Evolutionary conservation across 176 grass and related monocot genomes (phyloP).

Genomic region (Microstegium vimineum): DNA sequence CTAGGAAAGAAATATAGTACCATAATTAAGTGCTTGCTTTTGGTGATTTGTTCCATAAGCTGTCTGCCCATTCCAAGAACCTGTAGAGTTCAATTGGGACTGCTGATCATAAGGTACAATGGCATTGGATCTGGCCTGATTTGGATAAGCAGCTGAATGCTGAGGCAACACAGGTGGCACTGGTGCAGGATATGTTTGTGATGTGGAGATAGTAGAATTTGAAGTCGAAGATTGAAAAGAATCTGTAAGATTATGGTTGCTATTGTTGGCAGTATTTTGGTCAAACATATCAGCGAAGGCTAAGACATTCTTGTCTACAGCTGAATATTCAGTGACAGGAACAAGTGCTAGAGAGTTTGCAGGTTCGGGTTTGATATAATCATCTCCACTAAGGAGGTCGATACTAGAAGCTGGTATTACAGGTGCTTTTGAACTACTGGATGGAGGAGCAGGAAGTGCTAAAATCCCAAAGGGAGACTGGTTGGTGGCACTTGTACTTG

Average conservation of each 20-base stretch:
- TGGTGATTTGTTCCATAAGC: constrained; percentile 34
- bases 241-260: constrained; percentile 32
- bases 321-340: constrained; percentile 53
- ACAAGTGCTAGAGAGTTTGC: constrained; percentile 66
- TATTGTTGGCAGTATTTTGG: constrained; percentile 45
- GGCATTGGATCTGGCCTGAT: constrained; percentile 31
- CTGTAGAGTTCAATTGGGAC: constrained; percentile 34
- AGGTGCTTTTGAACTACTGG: constrained; percentile 33
- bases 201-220: constrained; percentile 42
- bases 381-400: constrained; percentile 86
- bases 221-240: constrained; percentile 2
- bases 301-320: constrained; percentile 71
- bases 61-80: constrained; percentile 50
- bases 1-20: constrained; percentile 33
- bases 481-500: constrained; percentile 46
- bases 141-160: constrained; percentile 50
- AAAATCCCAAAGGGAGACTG: constrained; percentile 57
- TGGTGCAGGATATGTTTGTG: constrained; percentile 42
- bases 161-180: constrained; percentile 23
- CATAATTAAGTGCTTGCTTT: constrained; percentile 39
- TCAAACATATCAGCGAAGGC: constrained; percentile 88
- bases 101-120: constrained; percentile 46
- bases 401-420: constrained; percentile 45
- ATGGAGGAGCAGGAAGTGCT: constrained; percentile 59
- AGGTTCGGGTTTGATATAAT: constrained; percentile 67